Percentiles rank a stretch among this genome's conserved stretches.
phyloP scores from a whole-genome alignment of 2,329 filamentous ascomycete genomes.

The Colletotrichum euphorbiae region DNA sequence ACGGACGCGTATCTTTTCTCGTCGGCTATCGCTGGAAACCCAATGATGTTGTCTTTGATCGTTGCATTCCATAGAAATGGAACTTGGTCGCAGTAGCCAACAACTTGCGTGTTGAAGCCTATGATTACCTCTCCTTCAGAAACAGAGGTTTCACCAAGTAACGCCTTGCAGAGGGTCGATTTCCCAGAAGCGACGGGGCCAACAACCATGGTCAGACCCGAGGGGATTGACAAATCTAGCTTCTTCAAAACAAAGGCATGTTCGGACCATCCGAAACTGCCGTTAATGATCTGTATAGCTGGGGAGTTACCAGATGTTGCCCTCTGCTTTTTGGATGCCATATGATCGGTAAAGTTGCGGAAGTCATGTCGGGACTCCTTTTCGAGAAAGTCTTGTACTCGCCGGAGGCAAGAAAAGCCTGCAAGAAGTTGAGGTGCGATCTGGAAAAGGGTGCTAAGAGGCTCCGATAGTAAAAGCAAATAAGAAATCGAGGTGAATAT shows the following conservation, averaged over 20 bases:
- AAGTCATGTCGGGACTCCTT: conserved; percentile 42
- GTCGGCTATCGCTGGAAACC: conserved; percentile 48
- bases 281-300: too few species aligned
- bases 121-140: conserved; percentile 39
- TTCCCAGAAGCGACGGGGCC: conserved; percentile 56
- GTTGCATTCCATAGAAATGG: conserved; percentile 50
- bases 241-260: neutral
- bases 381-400: conserved; percentile 53
- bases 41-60: conserved; percentile 54
- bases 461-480: conserved; percentile 48
- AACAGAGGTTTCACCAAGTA: conserved; percentile 46
- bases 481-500: conserved; percentile 51
- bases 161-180: conserved; percentile 52
- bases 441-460: conserved; percentile 49
- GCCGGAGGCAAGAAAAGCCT: conserved; percentile 47
- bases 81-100: conserved; percentile 50
- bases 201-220: conserved; percentile 49
- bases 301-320: too few species aligned
- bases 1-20: conserved; percentile 48
- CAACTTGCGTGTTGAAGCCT: conserved; percentile 19
- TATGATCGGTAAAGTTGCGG: neutral
- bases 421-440: conserved; percentile 46
- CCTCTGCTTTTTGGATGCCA: too few species aligned
- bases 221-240: neutral
- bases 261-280: conserved; percentile 36